Percentiles rank a stretch among this genome's conserved stretches.
phyloP scores from a whole-genome alignment of 768 basidiomycete genomes.

The Suillus paluster region DNA sequence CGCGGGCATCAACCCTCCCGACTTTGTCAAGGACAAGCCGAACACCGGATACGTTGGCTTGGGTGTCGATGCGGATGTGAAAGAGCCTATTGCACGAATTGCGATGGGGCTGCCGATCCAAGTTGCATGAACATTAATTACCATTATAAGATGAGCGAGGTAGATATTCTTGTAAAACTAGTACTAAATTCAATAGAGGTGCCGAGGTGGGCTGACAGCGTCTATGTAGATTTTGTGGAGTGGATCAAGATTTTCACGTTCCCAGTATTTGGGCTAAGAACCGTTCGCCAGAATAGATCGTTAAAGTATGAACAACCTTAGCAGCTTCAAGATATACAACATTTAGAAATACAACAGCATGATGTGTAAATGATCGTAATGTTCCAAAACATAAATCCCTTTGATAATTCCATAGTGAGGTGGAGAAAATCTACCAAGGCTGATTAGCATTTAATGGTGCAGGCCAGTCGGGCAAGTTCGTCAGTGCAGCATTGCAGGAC shows the following conservation, averaged over 20 bases:
- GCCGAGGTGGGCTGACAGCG: too few relatives aligned
- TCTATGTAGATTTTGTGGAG: too few relatives aligned
- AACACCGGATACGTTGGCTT: conserved; percentile 44
- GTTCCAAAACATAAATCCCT: background rate
- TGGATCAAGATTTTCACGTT: background rate
- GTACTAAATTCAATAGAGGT: background rate
- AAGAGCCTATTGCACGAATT: conserved; percentile 35
- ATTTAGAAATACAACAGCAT: background rate
- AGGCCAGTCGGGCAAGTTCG: conserved; percentile 78
- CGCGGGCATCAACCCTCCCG: conserved; percentile 67
- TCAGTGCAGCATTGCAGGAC: conserved; percentile 75
- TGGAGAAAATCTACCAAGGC: conserved; percentile 1
- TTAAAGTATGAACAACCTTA: background rate
- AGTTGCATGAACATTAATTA: conserved; percentile 11
- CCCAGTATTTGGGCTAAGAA: background rate
- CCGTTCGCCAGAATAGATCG: background rate
- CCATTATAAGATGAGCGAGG: too few relatives aligned
- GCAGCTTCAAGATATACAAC: background rate
- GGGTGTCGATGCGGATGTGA: conserved; percentile 45
- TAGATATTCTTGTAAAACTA: background rate
- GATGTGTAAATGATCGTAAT: background rate
- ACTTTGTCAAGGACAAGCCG: conserved; percentile 60
- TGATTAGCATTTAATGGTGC: conserved; percentile 31
- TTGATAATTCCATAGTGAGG: background rate
- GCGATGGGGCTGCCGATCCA: conserved; percentile 49